Percentiles rank a stretch among this genome's conserved stretches.
Conservation (phyloP, 2,329 filamentous ascomycete genomes). For the Ophiostoma ips region DNA sequence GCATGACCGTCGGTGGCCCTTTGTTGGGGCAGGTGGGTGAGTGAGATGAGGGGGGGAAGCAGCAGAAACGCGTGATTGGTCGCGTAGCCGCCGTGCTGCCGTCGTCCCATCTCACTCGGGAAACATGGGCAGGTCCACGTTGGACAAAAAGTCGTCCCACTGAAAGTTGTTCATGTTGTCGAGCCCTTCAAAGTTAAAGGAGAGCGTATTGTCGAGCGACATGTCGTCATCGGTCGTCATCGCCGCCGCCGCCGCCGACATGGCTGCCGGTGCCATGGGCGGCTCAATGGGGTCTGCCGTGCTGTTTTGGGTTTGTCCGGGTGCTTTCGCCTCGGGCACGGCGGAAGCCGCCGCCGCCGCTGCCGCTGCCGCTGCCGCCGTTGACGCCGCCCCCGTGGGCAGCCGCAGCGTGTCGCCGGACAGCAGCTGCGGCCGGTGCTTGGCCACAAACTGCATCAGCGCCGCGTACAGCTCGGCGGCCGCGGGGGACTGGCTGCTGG, state of each 20-base stretch:
- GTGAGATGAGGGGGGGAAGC: no score
- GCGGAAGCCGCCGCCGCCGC: neutral
- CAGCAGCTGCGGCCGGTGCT: conserved; percentile 2
- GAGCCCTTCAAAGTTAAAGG: conserved; percentile 1
- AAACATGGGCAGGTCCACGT: neutral
- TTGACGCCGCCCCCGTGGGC: neutral
- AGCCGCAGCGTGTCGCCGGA: neutral
- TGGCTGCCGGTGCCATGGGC: no score
- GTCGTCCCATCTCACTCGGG: neutral
- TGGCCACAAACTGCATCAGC: conserved; percentile 4
- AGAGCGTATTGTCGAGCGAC: neutral
- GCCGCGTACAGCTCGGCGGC: conserved; percentile 5
- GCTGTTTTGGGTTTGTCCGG: neutral
- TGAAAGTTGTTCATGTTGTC: conserved; percentile 2
- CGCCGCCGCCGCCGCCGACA: neutral
- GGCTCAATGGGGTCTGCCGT: no score
- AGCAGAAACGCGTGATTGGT: no score
- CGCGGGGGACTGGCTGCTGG: conserved; percentile 3
- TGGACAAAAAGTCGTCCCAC: conserved; percentile 6
- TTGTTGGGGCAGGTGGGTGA: no score
- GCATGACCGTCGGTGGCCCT: no score
- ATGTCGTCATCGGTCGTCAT: neutral
- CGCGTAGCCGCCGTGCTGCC: no score
- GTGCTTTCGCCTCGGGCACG: neutral
- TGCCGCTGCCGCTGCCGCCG: no score